A percentile compares a stretch with the other conserved stretches of the same genome.
These are phyloP conservation scores for Malus hybrid DNA, from an alignment of 331 rosid genomes.

Conservation along the genomic window DNA sequence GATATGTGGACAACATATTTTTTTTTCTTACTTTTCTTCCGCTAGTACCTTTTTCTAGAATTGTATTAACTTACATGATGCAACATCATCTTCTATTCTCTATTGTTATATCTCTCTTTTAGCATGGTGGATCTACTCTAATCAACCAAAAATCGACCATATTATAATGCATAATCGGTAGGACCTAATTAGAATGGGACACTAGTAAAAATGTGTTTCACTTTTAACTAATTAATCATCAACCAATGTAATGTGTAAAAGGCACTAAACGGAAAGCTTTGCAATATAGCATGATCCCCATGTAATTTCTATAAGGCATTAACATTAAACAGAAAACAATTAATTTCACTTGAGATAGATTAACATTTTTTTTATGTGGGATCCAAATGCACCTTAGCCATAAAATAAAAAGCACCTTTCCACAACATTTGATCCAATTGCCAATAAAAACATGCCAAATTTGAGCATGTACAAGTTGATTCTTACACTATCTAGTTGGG, in stretches of 20 bases:
- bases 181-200: neutral
- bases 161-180: neutral
- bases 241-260: neutral
- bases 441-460: constrained; percentile 4
- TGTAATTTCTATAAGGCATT: too few species aligned
- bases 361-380: neutral
- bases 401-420: neutral
- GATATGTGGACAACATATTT: too few species aligned
- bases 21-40: too few species aligned
- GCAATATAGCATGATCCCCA: neutral
- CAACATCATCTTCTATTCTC: too few species aligned
- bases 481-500: neutral
- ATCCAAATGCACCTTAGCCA: neutral
- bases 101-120: neutral
- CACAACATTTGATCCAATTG: neutral
- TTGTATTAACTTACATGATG: too few species aligned
- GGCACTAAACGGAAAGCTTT: neutral
- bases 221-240: constrained; percentile 1
- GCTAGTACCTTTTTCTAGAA: too few species aligned
- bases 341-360: neutral
- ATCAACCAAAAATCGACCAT: neutral
- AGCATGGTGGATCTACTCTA: neutral
- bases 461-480: neutral
- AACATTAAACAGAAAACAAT: too few species aligned
- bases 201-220: neutral